Percentiles rank a stretch among this genome's conserved stretches.
These are phyloP conservation scores for Ophiorrhiza pumila DNA, from an alignment of 257 asterid genomes.

Conservation along the genomic window DNA sequence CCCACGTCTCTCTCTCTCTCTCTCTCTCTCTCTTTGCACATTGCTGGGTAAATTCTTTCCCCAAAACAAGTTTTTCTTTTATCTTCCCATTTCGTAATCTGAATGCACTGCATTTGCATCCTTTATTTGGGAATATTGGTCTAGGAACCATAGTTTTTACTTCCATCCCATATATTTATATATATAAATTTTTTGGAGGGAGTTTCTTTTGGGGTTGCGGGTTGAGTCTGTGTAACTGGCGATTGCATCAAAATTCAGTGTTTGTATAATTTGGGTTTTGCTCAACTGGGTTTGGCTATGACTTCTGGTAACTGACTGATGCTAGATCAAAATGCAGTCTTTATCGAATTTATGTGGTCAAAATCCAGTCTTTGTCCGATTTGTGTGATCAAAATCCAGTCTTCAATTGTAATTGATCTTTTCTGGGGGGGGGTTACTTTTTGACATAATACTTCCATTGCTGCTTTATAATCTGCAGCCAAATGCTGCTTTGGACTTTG, in stretches of 20 bases:
- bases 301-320: not conserved
- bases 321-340: not conserved
- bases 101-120: slow-evolving; percentile 27
- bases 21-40: too few relatives aligned
- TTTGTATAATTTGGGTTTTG: slow-evolving; percentile 15
- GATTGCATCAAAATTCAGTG: slow-evolving; percentile 16
- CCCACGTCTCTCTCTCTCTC: too few relatives aligned
- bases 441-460: too few relatives aligned
- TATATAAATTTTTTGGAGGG: too few relatives aligned
- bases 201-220: too few relatives aligned
- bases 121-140: not conserved
- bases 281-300: slow-evolving; percentile 14
- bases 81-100: slow-evolving; percentile 15
- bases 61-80: slow-evolving; percentile 14
- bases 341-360: not conserved
- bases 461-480: slow-evolving; percentile 8
- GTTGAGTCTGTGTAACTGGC: too few relatives aligned
- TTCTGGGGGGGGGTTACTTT: too few relatives aligned
- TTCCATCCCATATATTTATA: too few relatives aligned
- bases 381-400: too few relatives aligned
- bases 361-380: not conserved
- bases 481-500: slow-evolving; percentile 11
- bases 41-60: slow-evolving; percentile 19
- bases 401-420: too few relatives aligned
- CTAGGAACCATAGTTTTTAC: too few relatives aligned